Base-by-base conservation (phyloP, 495 filamentous ascomycete genomes). In the Haplographium delicatum region DNA sequence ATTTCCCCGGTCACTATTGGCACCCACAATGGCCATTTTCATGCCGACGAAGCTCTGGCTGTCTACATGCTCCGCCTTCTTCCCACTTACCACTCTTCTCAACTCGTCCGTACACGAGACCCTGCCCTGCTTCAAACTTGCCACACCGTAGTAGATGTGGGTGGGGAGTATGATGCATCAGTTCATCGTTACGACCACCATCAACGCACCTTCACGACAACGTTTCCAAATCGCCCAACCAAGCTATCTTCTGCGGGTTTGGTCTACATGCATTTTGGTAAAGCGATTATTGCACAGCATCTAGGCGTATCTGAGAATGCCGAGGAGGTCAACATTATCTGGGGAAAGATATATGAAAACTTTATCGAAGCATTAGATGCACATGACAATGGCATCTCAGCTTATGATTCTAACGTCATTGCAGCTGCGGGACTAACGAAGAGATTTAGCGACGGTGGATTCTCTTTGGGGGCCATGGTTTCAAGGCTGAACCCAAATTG, bases 41-140 rank as follows among this genome's bases (percentile, higher is more conserved):
- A 98, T 72, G 94, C 93, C 67, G 93, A 98, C 65, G 93, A 98
- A 72, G 93, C 93, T 51, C 82, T 98, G n/a, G 93, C 93, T 45
- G 90, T 97, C 51, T 88, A 93, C 73, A 87, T 98, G 72, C 86
- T 98, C 57, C 89, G 89, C 42, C 80, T 87, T 19, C 80, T 97
- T 33, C 94, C 93, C 23, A 72, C 80, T 19, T 98, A 96, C 75
- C 61, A 75, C 34, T 64, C 73, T 54, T 85, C 86, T 9, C 63
- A 74, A n/a, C 85, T 98, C 2, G 67, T 95, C 25, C 88, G 93
- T 44, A 93, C 89, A 27, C 86, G 93, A 48, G 89, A 97, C 66
- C 84, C 89, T 4, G 74, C 78, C 10, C 65, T 83, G 10, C 86
- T 98, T 23, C 73, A 79, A 18, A 79, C 76, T 48, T 98, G 93